phyloP scores from a whole-genome alignment of 805 yeast genomes.

The Pachysolen tannophilus region DNA sequence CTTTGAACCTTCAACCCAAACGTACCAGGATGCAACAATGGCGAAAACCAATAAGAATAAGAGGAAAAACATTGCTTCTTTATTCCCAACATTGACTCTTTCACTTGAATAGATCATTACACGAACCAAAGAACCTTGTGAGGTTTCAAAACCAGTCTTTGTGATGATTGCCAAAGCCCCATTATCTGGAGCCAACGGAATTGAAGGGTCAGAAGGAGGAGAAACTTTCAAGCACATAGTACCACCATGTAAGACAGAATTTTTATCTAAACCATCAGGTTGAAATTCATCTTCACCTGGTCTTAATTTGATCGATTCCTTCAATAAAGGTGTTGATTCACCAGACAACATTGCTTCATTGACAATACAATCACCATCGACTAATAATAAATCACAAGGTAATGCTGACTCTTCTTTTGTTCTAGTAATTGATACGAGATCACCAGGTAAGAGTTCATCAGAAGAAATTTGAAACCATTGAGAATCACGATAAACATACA shows the following conservation, averaged over 20 bases:
- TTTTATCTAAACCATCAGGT: slow-evolving; percentile 80
- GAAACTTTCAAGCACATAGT: slow-evolving; percentile 92
- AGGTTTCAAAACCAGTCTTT: slow-evolving; percentile 96
- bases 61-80: slow-evolving; percentile 89
- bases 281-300: slow-evolving; percentile 62
- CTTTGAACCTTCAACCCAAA: slow-evolving; percentile 95
- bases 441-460: slow-evolving; percentile 82
- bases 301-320: slow-evolving; percentile 83
- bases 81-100: slow-evolving; percentile 92
- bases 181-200: slow-evolving; percentile 73
- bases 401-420: slow-evolving; percentile 86
- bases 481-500: slow-evolving; percentile 62
- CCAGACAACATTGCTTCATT: slow-evolving; percentile 99
- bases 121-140: slow-evolving; percentile 95
- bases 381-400: slow-evolving; percentile 84
- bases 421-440: slow-evolving; percentile 78
- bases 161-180: slow-evolving; percentile 90
- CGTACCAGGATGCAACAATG: slow-evolving; percentile 93
- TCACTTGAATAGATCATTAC: slow-evolving; percentile 97
- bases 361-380: slow-evolving; percentile 90
- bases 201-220: slow-evolving; percentile 41
- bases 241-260: slow-evolving; percentile 88
- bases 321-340: slow-evolving; percentile 93
- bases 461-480: slow-evolving; percentile 68
- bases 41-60: slow-evolving; percentile 86